Conservation (phyloP, 2,329 filamentous ascomycete species). For the Pseudogymnoascus sp. region DNA sequence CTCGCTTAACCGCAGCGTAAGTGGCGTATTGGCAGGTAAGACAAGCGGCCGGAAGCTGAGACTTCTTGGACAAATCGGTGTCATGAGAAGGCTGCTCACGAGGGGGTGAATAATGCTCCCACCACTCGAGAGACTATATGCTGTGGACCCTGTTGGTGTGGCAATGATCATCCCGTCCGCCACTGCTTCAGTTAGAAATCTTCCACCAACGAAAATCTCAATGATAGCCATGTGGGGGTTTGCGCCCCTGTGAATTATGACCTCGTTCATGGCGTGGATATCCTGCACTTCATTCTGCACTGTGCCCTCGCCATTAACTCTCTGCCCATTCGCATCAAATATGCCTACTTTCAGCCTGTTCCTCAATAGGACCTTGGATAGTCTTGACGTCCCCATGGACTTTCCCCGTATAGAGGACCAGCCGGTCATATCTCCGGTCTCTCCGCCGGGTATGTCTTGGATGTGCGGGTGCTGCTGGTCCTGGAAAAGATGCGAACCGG, state of each 20-base stretch:
- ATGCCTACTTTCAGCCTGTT: slow-evolving; percentile 82
- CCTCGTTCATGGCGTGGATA: slow-evolving; percentile 80
- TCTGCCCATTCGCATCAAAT: slow-evolving; percentile 59
- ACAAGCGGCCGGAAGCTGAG: slow-evolving; percentile 89
- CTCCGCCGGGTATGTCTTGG: slow-evolving; percentile 12
- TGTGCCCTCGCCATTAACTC: slow-evolving; percentile 38
- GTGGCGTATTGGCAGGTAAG: slow-evolving; percentile 74
- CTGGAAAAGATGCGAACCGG: slow-evolving; percentile 26
- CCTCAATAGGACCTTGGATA: slow-evolving; percentile 75
- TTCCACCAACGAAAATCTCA: slow-evolving; percentile 80
- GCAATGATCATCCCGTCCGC: slow-evolving; percentile 92
- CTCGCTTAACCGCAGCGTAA: slow-evolving; percentile 72
- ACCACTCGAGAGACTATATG: slow-evolving; percentile 87
- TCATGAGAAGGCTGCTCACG: slow-evolving; percentile 80
- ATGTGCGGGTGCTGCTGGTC: slow-evolving; percentile 28
- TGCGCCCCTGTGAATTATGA: slow-evolving; percentile 84
- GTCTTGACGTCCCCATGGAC: slow-evolving; percentile 66
- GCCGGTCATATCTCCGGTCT: slow-evolving; percentile 34
- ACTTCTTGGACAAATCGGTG: slow-evolving; percentile 87
- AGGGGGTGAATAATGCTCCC: slow-evolving; percentile 92
- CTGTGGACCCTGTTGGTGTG: slow-evolving; percentile 90
- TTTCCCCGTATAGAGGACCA: slow-evolving; percentile 75
- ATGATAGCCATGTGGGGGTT: slow-evolving; percentile 88
- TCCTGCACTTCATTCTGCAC: slow-evolving; percentile 26
- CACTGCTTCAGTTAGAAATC: slow-evolving; percentile 86